A percentile compares a stretch with the other conserved stretches of the same genome.
Conservation (phyloP, 2,329 filamentous ascomycete species). For the Tolypocladium ophioglossoides region DNA sequence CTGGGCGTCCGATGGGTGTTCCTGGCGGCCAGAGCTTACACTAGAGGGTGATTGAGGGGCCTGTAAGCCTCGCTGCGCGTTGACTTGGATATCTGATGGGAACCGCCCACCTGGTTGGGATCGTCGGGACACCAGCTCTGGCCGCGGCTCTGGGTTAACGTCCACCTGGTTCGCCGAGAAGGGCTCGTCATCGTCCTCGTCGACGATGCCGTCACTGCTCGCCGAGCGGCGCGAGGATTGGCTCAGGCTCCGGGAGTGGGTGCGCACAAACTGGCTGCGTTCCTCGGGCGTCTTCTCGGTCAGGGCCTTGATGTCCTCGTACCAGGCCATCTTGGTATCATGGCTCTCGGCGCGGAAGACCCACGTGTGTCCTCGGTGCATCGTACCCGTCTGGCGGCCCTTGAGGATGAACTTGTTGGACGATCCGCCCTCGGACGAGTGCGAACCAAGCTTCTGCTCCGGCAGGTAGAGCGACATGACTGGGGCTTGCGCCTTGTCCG, state of each 20-base stretch:
- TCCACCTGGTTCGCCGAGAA: constrained; percentile 40
- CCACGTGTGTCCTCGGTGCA: constrained; percentile 76
- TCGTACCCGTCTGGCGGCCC: constrained; percentile 81
- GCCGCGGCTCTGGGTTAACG: constrained; percentile 35
- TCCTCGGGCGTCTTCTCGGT: constrained; percentile 85
- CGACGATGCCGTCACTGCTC: constrained; percentile 70
- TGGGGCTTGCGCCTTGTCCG: constrained; percentile 80
- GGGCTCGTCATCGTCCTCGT: constrained; percentile 58
- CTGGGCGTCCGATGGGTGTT: constrained; percentile 39
- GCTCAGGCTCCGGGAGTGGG: constrained; percentile 69
- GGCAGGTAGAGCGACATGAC: constrained; percentile 94
- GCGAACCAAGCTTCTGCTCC: constrained; percentile 90
- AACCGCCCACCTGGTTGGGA: constrained; percentile 93
- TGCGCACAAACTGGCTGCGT: constrained; percentile 75
- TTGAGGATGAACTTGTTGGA: constrained; percentile 98
- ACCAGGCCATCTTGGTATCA: constrained; percentile 97
- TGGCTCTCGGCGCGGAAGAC: constrained; percentile 63
- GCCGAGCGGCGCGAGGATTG: constrained; percentile 49
- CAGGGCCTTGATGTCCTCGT: constrained; percentile 80
- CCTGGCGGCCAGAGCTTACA: constrained; percentile 55
- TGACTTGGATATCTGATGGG: constrained; percentile 84
- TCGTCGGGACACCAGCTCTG: constrained; percentile 48
- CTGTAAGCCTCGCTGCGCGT: constrained; percentile 68
- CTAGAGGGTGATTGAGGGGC: constrained; percentile 71
- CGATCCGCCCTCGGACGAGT: constrained; percentile 69